Base-by-base conservation (phyloP, 805 yeast species). In the Jamesozyma gamospora region DNA sequence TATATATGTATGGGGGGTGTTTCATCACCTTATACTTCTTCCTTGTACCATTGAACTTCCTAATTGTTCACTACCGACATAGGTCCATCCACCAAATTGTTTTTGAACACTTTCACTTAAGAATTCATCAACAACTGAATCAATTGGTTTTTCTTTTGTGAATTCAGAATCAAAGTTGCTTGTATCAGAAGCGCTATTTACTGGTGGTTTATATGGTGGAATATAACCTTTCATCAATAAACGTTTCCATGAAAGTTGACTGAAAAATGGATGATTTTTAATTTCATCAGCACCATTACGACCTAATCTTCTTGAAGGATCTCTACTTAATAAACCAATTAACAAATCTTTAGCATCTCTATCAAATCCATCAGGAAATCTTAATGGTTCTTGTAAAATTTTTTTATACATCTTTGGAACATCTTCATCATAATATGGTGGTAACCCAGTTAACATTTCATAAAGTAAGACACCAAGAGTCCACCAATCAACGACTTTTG, bases 21-120 rank as follows among this genome's bases (percentile, higher is more conserved):
- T 15, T 14, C 16, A 14, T 29, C 25, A 31, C 34, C 50, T 49
- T 15, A 56, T 55, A 43, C 62, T 56, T 45, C 59, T 53, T 2
- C 56, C 61, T 35, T 58, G 63, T 2, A 50, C 45, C 56, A 55
- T 51, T 19, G 62, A 56, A 37, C 59, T 61, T 15, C 69, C 69
- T 28, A 69, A 43, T 41, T 66, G 69, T 43, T 68, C 73, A 36
- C 71, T 79, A 2, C 92, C 94, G 35, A 80, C 84, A 62, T 88
- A 90, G 2, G 97, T 90, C 98, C 98, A 92, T 6, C 98, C 97
- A 35, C 96, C 97, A 69, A 92, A 92, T 64, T 92, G 97, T 58
- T 82, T 78, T 63, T 92, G 98, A n/a, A 92, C 96, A 52, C 88
- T 77, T 51, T 87, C 97, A 54, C 94, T 83, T 46, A 92, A 71